A percentile compares a stretch with the other conserved stretches of the same genome.
These are phyloP conservation scores for Opeltia flavorubescens DNA, from an alignment of 495 filamentous ascomycete genomes.

Conservation along the genomic window DNA sequence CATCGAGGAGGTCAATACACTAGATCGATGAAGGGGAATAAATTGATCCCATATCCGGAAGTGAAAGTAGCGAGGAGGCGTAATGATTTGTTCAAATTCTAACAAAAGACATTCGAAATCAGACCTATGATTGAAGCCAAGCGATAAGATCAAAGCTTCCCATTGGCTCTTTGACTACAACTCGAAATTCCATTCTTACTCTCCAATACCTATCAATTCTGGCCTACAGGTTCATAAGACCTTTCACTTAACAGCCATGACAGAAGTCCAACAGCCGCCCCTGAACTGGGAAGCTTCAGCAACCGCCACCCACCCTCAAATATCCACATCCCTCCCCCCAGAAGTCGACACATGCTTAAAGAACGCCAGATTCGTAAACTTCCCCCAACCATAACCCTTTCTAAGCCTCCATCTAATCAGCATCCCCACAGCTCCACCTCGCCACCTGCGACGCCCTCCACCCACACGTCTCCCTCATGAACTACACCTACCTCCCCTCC, in stretches of 20 bases:
- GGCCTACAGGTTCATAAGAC: background rate
- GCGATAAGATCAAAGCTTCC: background rate
- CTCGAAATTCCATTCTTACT: background rate
- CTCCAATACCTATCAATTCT: background rate
- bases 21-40: no score
- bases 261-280: slow-evolving; percentile 36
- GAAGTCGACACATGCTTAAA: slow-evolving; percentile 85
- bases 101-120: background rate
- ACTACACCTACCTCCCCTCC: slow-evolving; percentile 89
- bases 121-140: no score
- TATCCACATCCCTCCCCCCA: slow-evolving; percentile 52
- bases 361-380: slow-evolving; percentile 80
- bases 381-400: background rate
- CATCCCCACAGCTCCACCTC: slow-evolving; percentile 61
- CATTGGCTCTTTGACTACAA: background rate
- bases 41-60: no score
- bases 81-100: no score
- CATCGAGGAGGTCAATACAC: no score
- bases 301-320: slow-evolving; percentile 53
- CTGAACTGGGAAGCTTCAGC: slow-evolving; percentile 63
- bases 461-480: slow-evolving; percentile 96
- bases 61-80: no score
- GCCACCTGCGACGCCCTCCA: slow-evolving; percentile 71
- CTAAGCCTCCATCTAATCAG: background rate
- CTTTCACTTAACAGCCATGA: slow-evolving; percentile 18